Evolutionary conservation across 2,329 filamentous ascomycete species (phyloP), one percentile per base, ranked within the genome.

Genomic region (Colletotrichum simmondsii): DNA sequence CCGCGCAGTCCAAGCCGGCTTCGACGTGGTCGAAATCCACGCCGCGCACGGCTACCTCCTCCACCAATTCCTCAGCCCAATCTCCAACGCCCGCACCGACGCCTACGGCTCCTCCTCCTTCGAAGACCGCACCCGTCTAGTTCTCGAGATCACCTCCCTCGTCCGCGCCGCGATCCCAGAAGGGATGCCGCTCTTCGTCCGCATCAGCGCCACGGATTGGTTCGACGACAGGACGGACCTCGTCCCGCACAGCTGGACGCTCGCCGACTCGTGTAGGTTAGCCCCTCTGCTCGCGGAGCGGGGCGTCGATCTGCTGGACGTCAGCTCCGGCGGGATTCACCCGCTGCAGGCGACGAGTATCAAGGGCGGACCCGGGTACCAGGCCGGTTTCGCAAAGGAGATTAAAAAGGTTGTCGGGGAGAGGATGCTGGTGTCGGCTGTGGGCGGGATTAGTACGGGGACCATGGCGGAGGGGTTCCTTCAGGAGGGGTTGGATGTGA

Each of bases 31-130:
- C 19, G 92, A 92, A 80, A 90, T 97, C 63, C 94, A 97, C 83
- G 89, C 88, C 76, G 94, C 94, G 0, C 94, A 97, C 77, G 94
- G 94, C 1, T 97, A 95, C 79, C 87, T 97, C 0, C 83, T 96
- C 0, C 90, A 92, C 76, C 83, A 85, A 2, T 97, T 96, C 85
- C 73, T 95, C 3, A 91, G 90, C 0, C 93, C 94, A 0, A 87
- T 88, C 0, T 86, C 87, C n/a, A 97, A 97, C 82, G 84, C 89
- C 62, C 88, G 94, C 19, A 93, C 86, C 0, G 92, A 94, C 78
- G 77, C 86, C 69, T 94, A 94, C 76, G 92, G 92, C 24, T 92
- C 92, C 2, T 89, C 85, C 58, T 92, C 93, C 37, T 42, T 42
- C 75, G 92, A 93, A 83, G 95, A 96, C 82, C 89, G 94, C 52